phyloP scores from a whole-genome alignment of 305 asterid species.

The Nicotiana rustica region DNA sequence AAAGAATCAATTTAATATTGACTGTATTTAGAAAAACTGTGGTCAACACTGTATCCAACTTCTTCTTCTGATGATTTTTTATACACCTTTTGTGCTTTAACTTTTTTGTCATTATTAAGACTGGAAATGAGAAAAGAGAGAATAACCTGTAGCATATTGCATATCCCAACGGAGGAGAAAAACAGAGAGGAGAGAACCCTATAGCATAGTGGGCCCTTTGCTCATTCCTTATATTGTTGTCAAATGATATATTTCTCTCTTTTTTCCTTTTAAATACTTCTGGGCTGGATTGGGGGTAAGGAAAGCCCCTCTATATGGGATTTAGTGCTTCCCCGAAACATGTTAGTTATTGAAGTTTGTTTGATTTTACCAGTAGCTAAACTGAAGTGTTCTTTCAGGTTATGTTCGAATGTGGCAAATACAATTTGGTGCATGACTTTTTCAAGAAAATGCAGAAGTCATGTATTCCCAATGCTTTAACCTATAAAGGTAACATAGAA shows the following conservation, averaged over 20 bases:
- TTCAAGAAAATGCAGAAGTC: slow-evolving; percentile 84
- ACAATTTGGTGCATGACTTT: slow-evolving; percentile 88
- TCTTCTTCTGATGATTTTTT: background rate
- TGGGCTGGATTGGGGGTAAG: background rate
- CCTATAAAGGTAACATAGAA: slow-evolving; percentile 72
- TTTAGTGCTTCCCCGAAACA: slow-evolving; percentile 1
- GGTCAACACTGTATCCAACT: slow-evolving; percentile 8
- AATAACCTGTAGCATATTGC: slow-evolving; percentile 21
- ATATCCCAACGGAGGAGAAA: background rate
- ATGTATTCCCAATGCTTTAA: slow-evolving; percentile 78
- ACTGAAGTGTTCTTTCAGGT: slow-evolving; percentile 59
- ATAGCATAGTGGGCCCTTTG: background rate
- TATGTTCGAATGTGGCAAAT: slow-evolving; percentile 84
- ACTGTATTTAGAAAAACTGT: background rate
- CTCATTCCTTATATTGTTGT: background rate
- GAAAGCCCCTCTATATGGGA: background rate
- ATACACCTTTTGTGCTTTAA: slow-evolving; percentile 23
- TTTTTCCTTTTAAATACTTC: background rate
- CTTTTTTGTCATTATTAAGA: background rate
- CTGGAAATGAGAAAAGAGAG: background rate
- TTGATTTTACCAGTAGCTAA: slow-evolving; percentile 20
- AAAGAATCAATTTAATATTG: background rate
- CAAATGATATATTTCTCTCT: background rate
- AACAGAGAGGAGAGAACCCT: background rate
- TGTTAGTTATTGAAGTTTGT: slow-evolving; percentile 14